Percentiles rank a stretch among this genome's conserved stretches.
These are phyloP conservation scores for Penicillium atrosanguineum DNA, from an alignment of 495 filamentous ascomycete species.

Conservation along the genomic window DNA sequence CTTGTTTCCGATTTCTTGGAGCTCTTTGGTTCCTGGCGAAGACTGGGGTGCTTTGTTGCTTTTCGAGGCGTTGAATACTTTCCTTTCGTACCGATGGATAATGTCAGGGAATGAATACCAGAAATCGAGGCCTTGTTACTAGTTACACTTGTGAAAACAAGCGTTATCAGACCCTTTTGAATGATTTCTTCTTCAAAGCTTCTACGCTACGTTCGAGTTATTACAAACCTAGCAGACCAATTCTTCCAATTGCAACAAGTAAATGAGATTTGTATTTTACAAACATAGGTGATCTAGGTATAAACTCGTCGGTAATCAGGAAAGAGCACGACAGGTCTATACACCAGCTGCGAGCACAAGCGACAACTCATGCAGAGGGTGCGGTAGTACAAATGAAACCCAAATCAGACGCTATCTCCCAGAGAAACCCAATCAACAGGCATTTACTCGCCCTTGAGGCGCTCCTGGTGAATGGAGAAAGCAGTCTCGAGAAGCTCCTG, in stretches of 20 bases:
- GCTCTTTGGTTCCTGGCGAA: slow-evolving; percentile 21
- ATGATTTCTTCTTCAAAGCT: not conserved
- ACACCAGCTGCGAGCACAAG: slow-evolving; percentile 25
- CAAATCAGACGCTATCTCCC: slow-evolving; percentile 33
- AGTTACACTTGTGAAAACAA: not conserved
- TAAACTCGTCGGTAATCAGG: slow-evolving; percentile 22
- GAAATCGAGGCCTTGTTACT: not conserved
- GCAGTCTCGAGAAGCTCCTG: slow-evolving; percentile 80
- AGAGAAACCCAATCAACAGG: slow-evolving; percentile 27
- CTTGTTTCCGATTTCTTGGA: slow-evolving; percentile 22
- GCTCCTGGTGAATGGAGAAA: slow-evolving; percentile 59
- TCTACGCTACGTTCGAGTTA: too few relatives aligned
- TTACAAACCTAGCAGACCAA: not conserved
- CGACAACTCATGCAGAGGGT: slow-evolving; percentile 32
- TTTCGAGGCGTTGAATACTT: slow-evolving; percentile 11
- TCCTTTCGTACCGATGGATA: not conserved
- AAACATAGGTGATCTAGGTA: slow-evolving; percentile 23
- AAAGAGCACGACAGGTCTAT: slow-evolving; percentile 31
- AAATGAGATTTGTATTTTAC: slow-evolving; percentile 33
- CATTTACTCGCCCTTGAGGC: slow-evolving; percentile 54
- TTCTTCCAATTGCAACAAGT: slow-evolving; percentile 10
- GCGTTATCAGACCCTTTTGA: not conserved
- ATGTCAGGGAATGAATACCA: not conserved
- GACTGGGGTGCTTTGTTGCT: slow-evolving; percentile 17
- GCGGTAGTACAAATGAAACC: slow-evolving; percentile 25